phyloP scores from a whole-genome alignment of 106 monocot genomes.

The Dioscorea zingiberensis region DNA sequence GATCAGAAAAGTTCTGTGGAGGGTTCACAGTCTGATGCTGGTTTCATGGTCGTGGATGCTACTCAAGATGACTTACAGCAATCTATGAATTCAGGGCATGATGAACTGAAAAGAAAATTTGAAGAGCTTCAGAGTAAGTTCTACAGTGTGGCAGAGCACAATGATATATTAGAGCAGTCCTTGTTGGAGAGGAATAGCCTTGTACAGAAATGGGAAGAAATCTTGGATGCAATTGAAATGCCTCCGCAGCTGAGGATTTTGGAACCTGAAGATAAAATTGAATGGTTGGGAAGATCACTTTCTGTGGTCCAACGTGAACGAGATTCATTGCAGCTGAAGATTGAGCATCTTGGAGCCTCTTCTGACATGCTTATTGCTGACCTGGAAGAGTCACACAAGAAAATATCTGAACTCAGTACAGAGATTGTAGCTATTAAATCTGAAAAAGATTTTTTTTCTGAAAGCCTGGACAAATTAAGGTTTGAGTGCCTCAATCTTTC shows the following conservation, averaged over 20 bases:
- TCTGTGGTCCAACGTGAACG: conserved; percentile 54
- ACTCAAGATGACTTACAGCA: conserved; percentile 27
- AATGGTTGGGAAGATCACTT: conserved; percentile 60
- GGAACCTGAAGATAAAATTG: conserved; percentile 61
- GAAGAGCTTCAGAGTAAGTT: conserved; percentile 70
- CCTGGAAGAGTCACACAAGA: conserved; percentile 65
- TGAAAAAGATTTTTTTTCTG: conserved; percentile 63
- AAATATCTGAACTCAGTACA: conserved; percentile 64
- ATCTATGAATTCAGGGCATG: conserved; percentile 25
- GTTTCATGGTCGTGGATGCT: conserved; percentile 17
- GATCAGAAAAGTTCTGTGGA: conserved; percentile 27
- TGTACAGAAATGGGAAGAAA: conserved; percentile 82
- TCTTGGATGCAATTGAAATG: conserved; percentile 57
- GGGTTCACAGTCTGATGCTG: conserved; percentile 42
- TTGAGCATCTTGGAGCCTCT: conserved; percentile 61
- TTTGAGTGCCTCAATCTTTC: conserved; percentile 49
- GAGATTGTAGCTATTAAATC: conserved; percentile 48
- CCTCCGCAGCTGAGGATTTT: conserved; percentile 52
- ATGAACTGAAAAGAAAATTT: conserved; percentile 63
- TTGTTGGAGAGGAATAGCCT: conserved; percentile 72
- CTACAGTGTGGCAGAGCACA: conserved; percentile 87
- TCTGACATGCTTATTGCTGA: conserved; percentile 60
- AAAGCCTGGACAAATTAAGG: conserved; percentile 63
- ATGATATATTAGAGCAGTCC: conserved; percentile 91
- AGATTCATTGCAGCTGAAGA: conserved; percentile 65